Conservation (phyloP, 345 rosid genomes). For the Pistacia vera region DNA sequence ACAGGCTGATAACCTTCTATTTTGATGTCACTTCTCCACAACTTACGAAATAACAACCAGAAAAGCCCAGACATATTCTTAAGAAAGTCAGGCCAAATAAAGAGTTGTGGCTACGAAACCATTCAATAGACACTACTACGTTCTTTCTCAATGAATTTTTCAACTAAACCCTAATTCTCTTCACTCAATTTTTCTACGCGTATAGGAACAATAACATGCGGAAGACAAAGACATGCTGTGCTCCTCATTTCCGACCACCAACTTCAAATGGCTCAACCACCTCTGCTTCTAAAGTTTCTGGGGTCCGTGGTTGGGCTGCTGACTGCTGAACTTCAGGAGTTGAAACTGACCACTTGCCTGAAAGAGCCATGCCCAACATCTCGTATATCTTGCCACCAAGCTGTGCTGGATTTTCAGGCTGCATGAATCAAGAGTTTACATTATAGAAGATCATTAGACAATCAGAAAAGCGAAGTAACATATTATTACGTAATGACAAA, state of each 20-base stretch:
- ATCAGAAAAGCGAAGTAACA: neutral
- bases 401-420: conserved; percentile 97
- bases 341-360: conserved; percentile 78
- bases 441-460: neutral
- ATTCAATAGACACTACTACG: neutral
- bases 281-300: conserved; percentile 74
- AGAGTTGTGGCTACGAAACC: too few relatives aligned
- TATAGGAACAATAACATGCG: neutral
- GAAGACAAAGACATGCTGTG: neutral
- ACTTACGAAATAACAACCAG: neutral
- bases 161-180: neutral
- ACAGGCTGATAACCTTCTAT: too few relatives aligned
- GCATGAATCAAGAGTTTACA: conserved; percentile 19
- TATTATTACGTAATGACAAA: too few relatives aligned
- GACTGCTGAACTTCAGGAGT: conserved; percentile 32
- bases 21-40: neutral
- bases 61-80: neutral
- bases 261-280: conserved; percentile 77
- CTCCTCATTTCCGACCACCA: conserved; percentile 59
- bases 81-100: neutral
- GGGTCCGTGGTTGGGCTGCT: conserved; percentile 22
- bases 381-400: conserved; percentile 97
- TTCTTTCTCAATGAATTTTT: neutral
- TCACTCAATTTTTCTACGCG: neutral
- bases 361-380: conserved; percentile 87